Percentiles rank a stretch among this genome's conserved stretches.
Evolutionary conservation across 2,329 filamentous ascomycete genomes (phyloP).

Genomic region (Aspergillus texensis): DNA sequence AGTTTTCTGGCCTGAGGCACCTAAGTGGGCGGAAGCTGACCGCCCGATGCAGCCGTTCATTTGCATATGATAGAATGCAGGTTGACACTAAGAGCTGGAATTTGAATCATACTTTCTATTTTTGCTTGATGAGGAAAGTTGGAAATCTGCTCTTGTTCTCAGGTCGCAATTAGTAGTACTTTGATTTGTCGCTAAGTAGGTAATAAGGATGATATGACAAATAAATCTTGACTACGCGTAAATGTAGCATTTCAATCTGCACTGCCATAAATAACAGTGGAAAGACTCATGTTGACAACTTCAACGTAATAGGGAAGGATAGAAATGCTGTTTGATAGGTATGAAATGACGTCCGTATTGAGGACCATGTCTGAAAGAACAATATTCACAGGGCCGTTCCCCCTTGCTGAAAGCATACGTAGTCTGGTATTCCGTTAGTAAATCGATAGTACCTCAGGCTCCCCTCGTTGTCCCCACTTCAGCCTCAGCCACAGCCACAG

Average conservation of each 20-base stretch:
- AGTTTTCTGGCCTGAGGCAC: too few relatives aligned
- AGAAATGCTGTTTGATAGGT: too few relatives aligned
- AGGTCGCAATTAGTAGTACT: not conserved
- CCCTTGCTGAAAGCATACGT: not conserved
- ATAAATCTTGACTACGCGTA: too few relatives aligned
- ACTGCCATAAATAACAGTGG: too few relatives aligned
- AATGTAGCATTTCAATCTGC: too few relatives aligned
- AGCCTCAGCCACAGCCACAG: slow-evolving; percentile 4
- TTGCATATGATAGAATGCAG: not conserved
- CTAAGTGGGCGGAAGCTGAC: too few relatives aligned
- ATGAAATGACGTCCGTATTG: too few relatives aligned
- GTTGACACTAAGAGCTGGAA: not conserved
- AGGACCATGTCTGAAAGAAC: too few relatives aligned
- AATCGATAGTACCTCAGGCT: not conserved
- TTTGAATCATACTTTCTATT: not conserved
- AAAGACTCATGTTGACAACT: too few relatives aligned
- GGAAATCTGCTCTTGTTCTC: too few relatives aligned
- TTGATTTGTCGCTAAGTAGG: not conserved
- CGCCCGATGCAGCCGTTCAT: not conserved
- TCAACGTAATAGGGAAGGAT: too few relatives aligned
- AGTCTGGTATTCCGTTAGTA: not conserved
- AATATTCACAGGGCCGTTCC: not conserved
- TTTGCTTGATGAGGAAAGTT: not conserved
- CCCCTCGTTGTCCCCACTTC: not conserved
- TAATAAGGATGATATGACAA: too few relatives aligned